phyloP scores from a whole-genome alignment of 2,329 filamentous ascomycete species.

The Fusarium anguioides region DNA sequence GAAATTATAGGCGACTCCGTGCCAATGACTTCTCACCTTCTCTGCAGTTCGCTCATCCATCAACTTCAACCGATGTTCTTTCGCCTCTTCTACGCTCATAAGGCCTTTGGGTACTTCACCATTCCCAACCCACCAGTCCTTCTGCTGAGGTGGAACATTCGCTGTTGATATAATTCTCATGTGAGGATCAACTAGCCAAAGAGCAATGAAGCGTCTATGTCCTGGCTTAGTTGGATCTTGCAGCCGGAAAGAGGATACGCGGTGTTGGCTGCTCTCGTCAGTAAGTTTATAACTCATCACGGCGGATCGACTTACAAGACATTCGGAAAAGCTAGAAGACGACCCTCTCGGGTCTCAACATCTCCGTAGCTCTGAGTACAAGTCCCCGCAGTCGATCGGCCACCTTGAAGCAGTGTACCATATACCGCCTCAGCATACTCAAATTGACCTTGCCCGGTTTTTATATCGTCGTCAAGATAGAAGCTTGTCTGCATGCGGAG shows the following conservation, averaged over 20 bases:
- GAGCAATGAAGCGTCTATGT: not conserved
- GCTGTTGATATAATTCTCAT: not conserved
- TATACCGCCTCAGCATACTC: not conserved
- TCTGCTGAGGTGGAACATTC: not conserved
- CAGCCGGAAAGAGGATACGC: not conserved
- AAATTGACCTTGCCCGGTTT: not conserved
- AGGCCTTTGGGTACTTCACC: accelerated
- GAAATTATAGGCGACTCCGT: not conserved
- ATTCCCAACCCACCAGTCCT: not conserved
- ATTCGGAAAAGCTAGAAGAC: slow-evolving; percentile 1
- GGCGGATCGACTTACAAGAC: not conserved
- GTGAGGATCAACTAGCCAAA: slow-evolving; percentile 10
- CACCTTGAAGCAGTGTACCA: not conserved
- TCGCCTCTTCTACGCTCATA: not conserved
- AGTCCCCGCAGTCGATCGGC: not conserved
- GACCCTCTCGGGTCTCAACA: not conserved
- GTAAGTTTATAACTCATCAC: accelerated
- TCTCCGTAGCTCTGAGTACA: not conserved
- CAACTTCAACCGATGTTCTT: not conserved
- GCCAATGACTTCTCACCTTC: not conserved
- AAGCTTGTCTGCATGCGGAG: not conserved
- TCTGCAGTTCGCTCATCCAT: not conserved
- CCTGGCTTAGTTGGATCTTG: not conserved
- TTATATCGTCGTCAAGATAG: not conserved
- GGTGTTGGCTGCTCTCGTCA: not conserved